These are phyloP conservation scores for Barnettozyma vustinii DNA, from an alignment of 805 yeast genomes.

Conservation along the genomic window DNA sequence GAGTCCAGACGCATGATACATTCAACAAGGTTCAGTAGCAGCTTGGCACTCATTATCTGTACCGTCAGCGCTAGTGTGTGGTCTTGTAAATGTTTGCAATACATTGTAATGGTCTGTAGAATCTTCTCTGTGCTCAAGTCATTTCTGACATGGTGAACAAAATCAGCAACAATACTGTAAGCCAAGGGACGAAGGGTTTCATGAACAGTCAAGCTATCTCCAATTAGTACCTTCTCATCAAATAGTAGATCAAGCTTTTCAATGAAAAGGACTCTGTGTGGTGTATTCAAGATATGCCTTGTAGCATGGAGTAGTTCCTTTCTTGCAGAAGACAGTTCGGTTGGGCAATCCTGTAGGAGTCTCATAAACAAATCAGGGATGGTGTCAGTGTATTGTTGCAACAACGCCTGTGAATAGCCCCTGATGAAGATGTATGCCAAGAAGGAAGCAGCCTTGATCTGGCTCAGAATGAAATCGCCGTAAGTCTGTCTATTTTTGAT, in stretches of 20 bases:
- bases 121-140: slow-evolving; percentile 80
- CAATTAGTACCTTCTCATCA: slow-evolving; percentile 82
- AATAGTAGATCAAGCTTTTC: slow-evolving; percentile 82
- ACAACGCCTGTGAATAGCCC: slow-evolving; percentile 65
- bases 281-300: slow-evolving; percentile 89
- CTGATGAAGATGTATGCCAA: slow-evolving; percentile 88
- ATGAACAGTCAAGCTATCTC: slow-evolving; percentile 86
- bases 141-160: slow-evolving; percentile 84
- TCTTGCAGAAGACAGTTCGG: slow-evolving; percentile 85
- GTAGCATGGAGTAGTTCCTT: slow-evolving; percentile 92
- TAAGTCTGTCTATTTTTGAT: slow-evolving; percentile 73
- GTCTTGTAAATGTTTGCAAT: slow-evolving; percentile 77
- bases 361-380: slow-evolving; percentile 88
- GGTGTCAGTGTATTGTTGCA: slow-evolving; percentile 47
- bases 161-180: slow-evolving; percentile 91
- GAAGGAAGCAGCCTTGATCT: slow-evolving; percentile 93
- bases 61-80: slow-evolving; percentile 79
- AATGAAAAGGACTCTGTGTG: slow-evolving; percentile 72
- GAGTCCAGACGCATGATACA: slow-evolving; percentile 77
- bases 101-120: slow-evolving; percentile 80
- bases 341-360: slow-evolving; percentile 89
- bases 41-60: slow-evolving; percentile 94
- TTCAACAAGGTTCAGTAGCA: slow-evolving; percentile 82
- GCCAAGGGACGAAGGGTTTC: slow-evolving; percentile 92
- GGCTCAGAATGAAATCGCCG: slow-evolving; percentile 86